A percentile compares a stretch with the other conserved stretches of the same genome.
These are phyloP conservation scores for Plantago rigida DNA, from an alignment of 305 asterid species.

Conservation along the genomic window DNA sequence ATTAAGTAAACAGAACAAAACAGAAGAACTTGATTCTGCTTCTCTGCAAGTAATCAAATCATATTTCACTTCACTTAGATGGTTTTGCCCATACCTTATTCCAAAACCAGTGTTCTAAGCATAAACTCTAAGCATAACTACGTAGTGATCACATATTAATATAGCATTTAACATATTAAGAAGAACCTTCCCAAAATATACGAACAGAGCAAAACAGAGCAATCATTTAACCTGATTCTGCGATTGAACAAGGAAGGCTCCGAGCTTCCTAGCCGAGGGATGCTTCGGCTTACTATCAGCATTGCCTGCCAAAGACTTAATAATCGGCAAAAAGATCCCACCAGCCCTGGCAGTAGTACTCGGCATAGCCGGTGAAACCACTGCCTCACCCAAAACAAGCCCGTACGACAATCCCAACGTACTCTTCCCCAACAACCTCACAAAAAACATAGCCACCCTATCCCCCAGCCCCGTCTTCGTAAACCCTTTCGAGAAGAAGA, in stretches of 20 bases:
- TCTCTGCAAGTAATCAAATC: no score
- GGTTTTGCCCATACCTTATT: no score
- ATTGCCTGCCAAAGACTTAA: slow-evolving; percentile 54
- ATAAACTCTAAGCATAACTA: no score
- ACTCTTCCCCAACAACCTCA: slow-evolving; percentile 60
- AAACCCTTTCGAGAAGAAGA: slow-evolving; percentile 71
- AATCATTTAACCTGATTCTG: slow-evolving; percentile 56
- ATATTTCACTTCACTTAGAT: no score
- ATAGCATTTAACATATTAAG: background rate
- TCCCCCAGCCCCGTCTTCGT: slow-evolving; percentile 88
- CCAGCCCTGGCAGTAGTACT: slow-evolving; percentile 86
- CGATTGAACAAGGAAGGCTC: slow-evolving; percentile 65
- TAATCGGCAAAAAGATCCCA: slow-evolving; percentile 80
- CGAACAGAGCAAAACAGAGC: background rate
- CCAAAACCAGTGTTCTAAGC: no score
- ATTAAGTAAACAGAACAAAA: no score
- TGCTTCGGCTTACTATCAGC: slow-evolving; percentile 60
- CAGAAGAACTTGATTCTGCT: no score
- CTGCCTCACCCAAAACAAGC: slow-evolving; percentile 55
- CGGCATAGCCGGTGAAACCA: slow-evolving; percentile 80
- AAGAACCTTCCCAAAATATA: background rate
- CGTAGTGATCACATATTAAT: background rate
- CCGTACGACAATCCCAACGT: slow-evolving; percentile 75
- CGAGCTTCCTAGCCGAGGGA: slow-evolving; percentile 54
- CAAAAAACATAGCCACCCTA: slow-evolving; percentile 66